phyloP scores from a whole-genome alignment of 306 rosid species.

The Spatholobus suberectus region DNA sequence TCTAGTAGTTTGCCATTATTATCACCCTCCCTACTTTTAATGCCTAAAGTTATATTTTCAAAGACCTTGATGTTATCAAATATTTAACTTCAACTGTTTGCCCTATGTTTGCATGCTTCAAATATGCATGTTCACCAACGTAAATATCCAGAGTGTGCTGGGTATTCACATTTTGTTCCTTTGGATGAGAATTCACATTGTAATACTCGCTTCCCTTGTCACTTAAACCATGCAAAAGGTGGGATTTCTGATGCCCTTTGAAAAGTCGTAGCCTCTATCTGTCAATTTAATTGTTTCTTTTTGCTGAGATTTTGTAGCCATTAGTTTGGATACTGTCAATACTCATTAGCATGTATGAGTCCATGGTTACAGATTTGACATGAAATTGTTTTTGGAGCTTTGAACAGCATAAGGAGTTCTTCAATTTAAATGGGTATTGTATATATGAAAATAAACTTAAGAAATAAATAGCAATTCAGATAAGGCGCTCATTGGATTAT shows the following conservation, averaged over 20 bases:
- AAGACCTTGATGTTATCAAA: neutral
- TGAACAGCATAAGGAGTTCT: neutral
- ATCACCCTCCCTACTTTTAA: neutral
- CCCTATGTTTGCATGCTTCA: neutral
- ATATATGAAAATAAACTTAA: neutral
- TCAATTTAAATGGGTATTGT: neutral
- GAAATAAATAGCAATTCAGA: neutral
- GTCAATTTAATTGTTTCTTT: neutral
- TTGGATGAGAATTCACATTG: neutral
- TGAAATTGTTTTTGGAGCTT: constrained; percentile 3
- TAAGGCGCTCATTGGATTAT: neutral
- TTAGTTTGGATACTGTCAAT: neutral
- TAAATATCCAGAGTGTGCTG: neutral
- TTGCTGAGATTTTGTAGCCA: neutral
- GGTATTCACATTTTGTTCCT: neutral
- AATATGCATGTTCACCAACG: neutral
- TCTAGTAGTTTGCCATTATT: neutral
- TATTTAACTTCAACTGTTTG: neutral
- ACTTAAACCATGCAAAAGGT: neutral
- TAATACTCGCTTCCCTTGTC: neutral
- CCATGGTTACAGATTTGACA: neutral
- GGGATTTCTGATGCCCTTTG: neutral
- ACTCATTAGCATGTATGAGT: neutral
- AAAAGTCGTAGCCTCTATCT: neutral
- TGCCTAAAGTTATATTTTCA: neutral